A percentile compares a stretch with the other conserved stretches of the same genome.
phyloP scores from a whole-genome alignment of 352 stramenopile species.

The Phytopythium helicoides region DNA sequence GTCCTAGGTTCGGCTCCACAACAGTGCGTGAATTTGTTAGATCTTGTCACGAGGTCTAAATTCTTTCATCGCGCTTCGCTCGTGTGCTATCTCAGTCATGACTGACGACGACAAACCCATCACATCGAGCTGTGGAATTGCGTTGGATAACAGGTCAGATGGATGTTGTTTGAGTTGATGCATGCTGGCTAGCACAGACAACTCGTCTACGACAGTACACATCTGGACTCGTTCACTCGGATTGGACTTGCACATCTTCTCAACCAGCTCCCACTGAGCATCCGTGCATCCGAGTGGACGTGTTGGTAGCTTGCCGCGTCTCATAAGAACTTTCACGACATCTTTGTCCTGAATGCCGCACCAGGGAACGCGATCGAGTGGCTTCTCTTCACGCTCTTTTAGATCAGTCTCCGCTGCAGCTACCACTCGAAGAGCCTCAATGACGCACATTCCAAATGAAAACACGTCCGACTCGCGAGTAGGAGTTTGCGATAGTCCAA shows the following conservation, averaged over 20 bases:
- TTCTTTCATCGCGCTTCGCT: no score
- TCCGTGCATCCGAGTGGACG: slow-evolving; percentile 11
- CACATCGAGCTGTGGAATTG: no score
- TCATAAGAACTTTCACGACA: neutral
- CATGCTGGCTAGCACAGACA: no score
- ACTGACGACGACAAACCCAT: no score
- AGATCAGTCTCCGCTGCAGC: slow-evolving; percentile 12
- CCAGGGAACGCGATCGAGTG: neutral
- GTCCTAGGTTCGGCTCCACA: no score
- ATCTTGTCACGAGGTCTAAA: no score
- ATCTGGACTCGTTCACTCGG: slow-evolving; percentile 20
- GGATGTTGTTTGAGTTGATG: no score
- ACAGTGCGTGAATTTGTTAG: no score
- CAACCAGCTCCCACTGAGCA: slow-evolving; percentile 25
- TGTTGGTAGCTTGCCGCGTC: slow-evolving; percentile 4
- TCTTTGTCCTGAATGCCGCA: neutral
- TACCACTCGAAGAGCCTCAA: slow-evolving; percentile 18
- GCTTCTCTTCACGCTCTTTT: slow-evolving; percentile 2
- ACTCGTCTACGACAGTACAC: slow-evolving; percentile 15
- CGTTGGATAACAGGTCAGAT: no score
- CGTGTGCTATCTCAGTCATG: no score
- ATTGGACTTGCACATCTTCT: slow-evolving; percentile 25
- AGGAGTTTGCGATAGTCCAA: neutral
- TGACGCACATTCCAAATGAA: slow-evolving; percentile 28
- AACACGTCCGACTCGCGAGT: slow-evolving; percentile 24